A percentile compares a stretch with the other conserved stretches of the same genome.
Conservation (phyloP, 176 grass and related monocot species). For the Typha latifolia region DNA sequence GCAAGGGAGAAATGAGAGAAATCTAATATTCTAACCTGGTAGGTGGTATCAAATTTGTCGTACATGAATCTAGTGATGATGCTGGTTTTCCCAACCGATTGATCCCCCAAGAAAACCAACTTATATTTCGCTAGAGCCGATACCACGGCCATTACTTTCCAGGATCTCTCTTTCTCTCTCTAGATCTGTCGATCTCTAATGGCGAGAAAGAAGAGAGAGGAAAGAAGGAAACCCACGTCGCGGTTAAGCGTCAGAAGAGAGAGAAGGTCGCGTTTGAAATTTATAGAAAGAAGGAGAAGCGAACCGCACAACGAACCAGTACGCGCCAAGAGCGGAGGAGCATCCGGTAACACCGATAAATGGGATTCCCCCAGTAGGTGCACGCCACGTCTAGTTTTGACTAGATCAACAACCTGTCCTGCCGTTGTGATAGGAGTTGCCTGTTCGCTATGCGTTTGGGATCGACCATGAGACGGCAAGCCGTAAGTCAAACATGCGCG, state of each 20-base stretch:
- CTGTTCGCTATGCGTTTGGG: neutral
- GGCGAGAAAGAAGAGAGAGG: slow-evolving; percentile 9
- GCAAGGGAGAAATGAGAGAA: neutral
- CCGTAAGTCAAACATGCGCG: neutral
- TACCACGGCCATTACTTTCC: slow-evolving; percentile 34
- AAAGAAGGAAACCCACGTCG: neutral
- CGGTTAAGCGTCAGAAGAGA: neutral
- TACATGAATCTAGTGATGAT: slow-evolving; percentile 93
- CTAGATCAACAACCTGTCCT: neutral
- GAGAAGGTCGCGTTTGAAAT: neutral
- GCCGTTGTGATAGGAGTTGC: neutral
- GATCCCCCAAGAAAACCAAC: slow-evolving; percentile 79
- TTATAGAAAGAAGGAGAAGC: neutral
- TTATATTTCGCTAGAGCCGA: slow-evolving; percentile 78
- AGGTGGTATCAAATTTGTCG: slow-evolving; percentile 79
- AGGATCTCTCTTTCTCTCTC: neutral
- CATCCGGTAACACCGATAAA: neutral
- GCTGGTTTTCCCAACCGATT: slow-evolving; percentile 69
- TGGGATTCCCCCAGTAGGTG: neutral
- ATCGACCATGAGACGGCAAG: neutral
- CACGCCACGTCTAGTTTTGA: neutral
- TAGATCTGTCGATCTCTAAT: neutral
- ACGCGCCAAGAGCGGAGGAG: neutral
- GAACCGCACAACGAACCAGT: neutral
- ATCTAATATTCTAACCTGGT: slow-evolving; percentile 37